Evolutionary conservation across 306 rosid genomes (phyloP).

Genomic region (Nissolia schottii): DNA sequence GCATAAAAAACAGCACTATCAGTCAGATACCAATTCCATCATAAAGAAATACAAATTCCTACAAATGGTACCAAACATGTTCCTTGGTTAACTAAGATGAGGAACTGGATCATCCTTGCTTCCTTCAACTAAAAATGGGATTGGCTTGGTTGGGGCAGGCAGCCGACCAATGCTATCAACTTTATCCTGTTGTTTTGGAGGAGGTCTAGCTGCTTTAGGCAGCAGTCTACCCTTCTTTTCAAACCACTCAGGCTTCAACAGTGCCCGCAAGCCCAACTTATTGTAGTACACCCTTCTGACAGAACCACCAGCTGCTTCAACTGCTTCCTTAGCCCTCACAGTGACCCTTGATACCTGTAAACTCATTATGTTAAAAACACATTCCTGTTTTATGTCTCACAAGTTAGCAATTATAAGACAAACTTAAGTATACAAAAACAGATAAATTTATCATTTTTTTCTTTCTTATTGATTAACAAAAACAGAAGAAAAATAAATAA

Average conservation of each 20-base stretch:
- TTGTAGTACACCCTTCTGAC: slow-evolving; percentile 88
- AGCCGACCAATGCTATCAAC: slow-evolving; percentile 90
- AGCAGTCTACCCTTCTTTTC: slow-evolving; percentile 91
- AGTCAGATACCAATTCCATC: neutral
- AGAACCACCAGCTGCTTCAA: slow-evolving; percentile 92
- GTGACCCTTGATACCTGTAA: slow-evolving; percentile 90
- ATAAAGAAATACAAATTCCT: slow-evolving; percentile 8
- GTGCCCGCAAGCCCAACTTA: slow-evolving; percentile 76
- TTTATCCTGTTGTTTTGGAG: slow-evolving; percentile 78
- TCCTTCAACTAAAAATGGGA: slow-evolving; percentile 63
- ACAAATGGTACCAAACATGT: slow-evolving; percentile 4
- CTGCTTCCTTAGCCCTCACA: slow-evolving; percentile 82
- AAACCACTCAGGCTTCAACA: slow-evolving; percentile 88
- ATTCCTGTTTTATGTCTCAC: neutral
- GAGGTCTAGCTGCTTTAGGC: slow-evolving; percentile 96
- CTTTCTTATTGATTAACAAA: neutral
- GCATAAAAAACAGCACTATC: slow-evolving; percentile 17
- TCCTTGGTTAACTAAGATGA: slow-evolving; percentile 20
- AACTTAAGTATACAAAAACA: neutral
- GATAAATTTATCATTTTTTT: neutral
- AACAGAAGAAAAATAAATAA: neutral
- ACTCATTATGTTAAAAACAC: slow-evolving; percentile 4
- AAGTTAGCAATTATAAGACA: neutral
- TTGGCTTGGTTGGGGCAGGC: slow-evolving; percentile 88
- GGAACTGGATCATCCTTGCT: slow-evolving; percentile 26